Evolutionary conservation across 495 filamentous ascomycete species (phyloP), one percentile per base, ranked within the genome.

Genomic region (Peziza echinospora): DNA sequence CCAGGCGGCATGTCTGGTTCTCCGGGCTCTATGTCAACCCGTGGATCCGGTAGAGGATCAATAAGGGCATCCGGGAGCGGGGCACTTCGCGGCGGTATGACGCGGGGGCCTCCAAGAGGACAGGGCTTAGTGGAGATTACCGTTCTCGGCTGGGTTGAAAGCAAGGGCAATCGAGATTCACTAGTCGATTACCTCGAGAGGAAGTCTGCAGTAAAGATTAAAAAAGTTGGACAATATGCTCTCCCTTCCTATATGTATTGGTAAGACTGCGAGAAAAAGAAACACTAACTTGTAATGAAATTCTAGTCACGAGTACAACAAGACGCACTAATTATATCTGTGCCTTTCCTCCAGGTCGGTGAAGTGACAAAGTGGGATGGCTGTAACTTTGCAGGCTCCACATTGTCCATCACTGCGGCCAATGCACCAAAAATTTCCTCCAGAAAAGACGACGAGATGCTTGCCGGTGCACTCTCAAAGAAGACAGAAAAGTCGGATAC

Each of bases 131-230:
- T 57, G 28, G 54, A 54, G 44, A 51, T 57, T 7, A 55, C 46
- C 25, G 55, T 60, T 23, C 45, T 50, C 8, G 84, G 84, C 37
- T 77, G 85, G 66, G 75, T 71, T 51, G 62, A 76, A 16, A 92
- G 80, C 68, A 89, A 83, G 54, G 80, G 80, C 13, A 82, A 82
- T 43, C 62, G 81, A 24, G 71, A 74, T 51, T 71, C 71, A 45
- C 68, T 92, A 25, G 61, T 86, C 41, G 66, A 65, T 43, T 96
- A 87, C 63, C 68, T 94, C 47, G 84, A 94, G 65, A 72, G 78
- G 58, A 89, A 87, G 64, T 70, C 75, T 48, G 69, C 67, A 48
- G 66, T 82, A 49, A 81, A 67, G 58, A 78, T 92, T 49, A 78
- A 72, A 67, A 85, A 85, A 78, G 84, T 93, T 83, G 73, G 76